These are phyloP conservation scores for Scheffersomyces cryptocercus DNA, from an alignment of 1,139 yeast genomes.

Conservation along the genomic window DNA sequence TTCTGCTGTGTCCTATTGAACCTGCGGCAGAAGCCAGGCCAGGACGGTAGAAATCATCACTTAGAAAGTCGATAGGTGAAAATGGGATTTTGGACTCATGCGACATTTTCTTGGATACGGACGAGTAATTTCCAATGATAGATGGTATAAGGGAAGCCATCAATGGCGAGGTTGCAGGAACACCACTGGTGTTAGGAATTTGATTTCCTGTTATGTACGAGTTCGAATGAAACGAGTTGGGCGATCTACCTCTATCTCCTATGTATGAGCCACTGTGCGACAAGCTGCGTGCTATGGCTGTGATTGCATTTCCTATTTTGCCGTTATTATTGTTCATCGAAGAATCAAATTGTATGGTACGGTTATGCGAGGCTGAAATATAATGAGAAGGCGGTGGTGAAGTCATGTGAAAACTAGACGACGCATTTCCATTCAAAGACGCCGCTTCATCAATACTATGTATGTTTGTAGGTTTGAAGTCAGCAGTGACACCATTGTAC, in stretches of 20 bases:
- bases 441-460: conserved; percentile 9
- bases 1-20: not conserved
- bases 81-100: conserved; percentile 41
- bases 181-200: conserved; percentile 5
- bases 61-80: conserved; percentile 44
- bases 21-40: not conserved
- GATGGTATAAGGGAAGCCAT: conserved; percentile 45
- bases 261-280: conserved; percentile 9
- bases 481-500: conserved; percentile 28
- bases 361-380: conserved; percentile 16
- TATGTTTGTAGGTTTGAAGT: not conserved
- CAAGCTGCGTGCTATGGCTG: conserved; percentile 21
- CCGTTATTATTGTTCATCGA: conserved; percentile 3
- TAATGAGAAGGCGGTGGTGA: conserved; percentile 31
- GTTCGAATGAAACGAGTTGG: conserved; percentile 4
- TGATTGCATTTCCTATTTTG: conserved; percentile 16
- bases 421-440: conserved; percentile 4
- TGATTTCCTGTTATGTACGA: conserved; percentile 1
- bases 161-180: conserved; percentile 16
- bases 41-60: conserved; percentile 24
- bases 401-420: conserved; percentile 2
- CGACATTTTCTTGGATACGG: conserved; percentile 37
- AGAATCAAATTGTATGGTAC: not conserved
- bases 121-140: conserved; percentile 42
- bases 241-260: not conserved